Evolutionary conservation across 495 filamentous ascomycete genomes (phyloP).

Genomic region (Penicillium roqueforti): DNA sequence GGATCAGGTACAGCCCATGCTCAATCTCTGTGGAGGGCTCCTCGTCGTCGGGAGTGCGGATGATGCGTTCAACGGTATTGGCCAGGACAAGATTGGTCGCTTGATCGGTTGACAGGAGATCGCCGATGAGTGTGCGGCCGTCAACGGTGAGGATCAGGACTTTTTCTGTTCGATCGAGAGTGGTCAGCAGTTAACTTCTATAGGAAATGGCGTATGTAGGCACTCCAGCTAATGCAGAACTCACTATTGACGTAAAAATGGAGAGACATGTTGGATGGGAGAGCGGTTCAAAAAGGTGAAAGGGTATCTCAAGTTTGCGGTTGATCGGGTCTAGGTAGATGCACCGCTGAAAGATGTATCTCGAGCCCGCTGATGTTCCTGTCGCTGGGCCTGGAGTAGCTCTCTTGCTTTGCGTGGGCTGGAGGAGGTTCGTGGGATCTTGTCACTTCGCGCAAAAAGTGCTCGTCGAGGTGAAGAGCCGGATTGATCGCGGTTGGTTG

Average conservation of each 20-base stretch:
- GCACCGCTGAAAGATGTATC: neutral
- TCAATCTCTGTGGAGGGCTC: conserved; percentile 77
- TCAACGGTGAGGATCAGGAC: conserved; percentile 90
- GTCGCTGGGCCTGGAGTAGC: neutral
- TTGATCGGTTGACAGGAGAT: conserved; percentile 81
- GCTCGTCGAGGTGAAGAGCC: neutral
- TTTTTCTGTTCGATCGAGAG: conserved; percentile 57
- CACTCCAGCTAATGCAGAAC: conserved; percentile 10
- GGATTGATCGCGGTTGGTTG: neutral
- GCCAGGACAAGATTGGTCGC: conserved; percentile 87
- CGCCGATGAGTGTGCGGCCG: conserved; percentile 82
- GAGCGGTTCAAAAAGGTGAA: neutral
- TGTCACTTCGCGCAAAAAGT: conserved; percentile 1
- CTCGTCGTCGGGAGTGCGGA: conserved; percentile 74
- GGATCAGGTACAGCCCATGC: conserved; percentile 85
- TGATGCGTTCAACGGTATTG: conserved; percentile 83
- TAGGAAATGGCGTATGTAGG: neutral
- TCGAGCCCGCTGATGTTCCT: neutral
- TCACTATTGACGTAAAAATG: conserved; percentile 64
- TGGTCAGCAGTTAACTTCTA: conserved; percentile 24
- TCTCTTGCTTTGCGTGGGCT: neutral
- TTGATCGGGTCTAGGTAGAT: conserved; percentile 1
- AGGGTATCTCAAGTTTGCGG: neutral
- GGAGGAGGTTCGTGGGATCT: neutral
- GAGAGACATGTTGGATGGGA: conserved; percentile 54